phyloP scores from a whole-genome alignment of 2,329 filamentous ascomycete genomes.

The Curvularia spicifera region DNA sequence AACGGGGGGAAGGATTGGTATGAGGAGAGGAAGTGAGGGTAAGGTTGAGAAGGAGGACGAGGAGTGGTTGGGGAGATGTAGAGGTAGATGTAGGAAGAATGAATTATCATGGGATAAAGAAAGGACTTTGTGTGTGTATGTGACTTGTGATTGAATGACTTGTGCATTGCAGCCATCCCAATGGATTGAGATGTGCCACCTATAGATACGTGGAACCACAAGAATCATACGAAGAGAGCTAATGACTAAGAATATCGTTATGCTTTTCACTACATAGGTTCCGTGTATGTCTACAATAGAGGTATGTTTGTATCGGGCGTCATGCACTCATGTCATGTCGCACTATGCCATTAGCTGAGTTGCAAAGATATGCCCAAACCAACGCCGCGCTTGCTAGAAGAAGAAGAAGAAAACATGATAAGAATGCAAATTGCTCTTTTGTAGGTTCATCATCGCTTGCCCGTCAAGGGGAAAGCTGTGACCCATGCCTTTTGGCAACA shows the following conservation, averaged over 20 bases:
- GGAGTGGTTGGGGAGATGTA: not conserved
- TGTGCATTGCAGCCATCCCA: no score
- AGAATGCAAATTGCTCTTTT: conserved; percentile 5
- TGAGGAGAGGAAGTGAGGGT: not conserved
- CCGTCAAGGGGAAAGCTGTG: not conserved
- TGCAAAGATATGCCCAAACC: conserved; percentile 10
- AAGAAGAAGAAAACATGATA: not conserved
- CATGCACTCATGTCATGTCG: conserved; percentile 1
- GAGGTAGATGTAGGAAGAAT: not conserved
- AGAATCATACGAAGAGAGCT: not conserved
- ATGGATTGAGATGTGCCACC: not conserved
- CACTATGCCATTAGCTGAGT: conserved; percentile 8
- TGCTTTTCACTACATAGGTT: conserved; percentile 2
- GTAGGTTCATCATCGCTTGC: not conserved
- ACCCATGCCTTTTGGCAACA: not conserved
- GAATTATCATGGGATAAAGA: not conserved
- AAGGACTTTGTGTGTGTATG: no score
- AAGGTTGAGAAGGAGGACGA: no score
- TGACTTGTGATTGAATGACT: not conserved
- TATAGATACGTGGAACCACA: not conserved
- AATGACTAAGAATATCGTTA: conserved; percentile 6
- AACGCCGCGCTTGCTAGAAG: conserved; percentile 26
- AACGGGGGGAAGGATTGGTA: not conserved
- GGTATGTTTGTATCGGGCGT: conserved; percentile 2
- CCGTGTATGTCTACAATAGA: conserved; percentile 7